Base-by-base conservation (phyloP, 306 rosid genomes). In the Cicer yamashitae region DNA sequence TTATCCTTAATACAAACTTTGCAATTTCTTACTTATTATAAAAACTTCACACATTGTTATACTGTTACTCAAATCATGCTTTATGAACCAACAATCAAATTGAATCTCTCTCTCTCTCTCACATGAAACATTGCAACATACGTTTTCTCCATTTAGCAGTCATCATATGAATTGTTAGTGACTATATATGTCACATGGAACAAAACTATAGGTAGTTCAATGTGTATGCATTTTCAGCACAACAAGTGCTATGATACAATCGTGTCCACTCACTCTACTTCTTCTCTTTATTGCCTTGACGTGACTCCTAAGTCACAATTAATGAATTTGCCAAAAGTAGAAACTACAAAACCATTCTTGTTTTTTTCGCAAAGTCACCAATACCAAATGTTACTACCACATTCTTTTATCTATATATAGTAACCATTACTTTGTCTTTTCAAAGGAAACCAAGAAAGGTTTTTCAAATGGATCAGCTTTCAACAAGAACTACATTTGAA, bases 221-320 rank as follows among this genome's bases (percentile, higher is more conserved):
- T 77, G 80, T 20, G 68, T 62, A 44, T 65, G 48, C 81, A 77
- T 60, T 61, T 74, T 68, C 30, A 51, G 22, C 62, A 75, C 64
- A 47, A 25, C 34, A 25, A 25, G 48, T 79, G 77, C 45, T 25
- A 20, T 14, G 34, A 25, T 25, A 25, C 34, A 25, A 25, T 25
- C 34, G 47, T 25, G 22, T 13, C 73, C 79, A 71, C 79, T 77
- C 71, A 75, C 77, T 14, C 53, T 74, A 15, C 68, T 73, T 76
- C 80, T 79, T 62, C 12, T 67, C 30, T 80, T 14, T 69, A 73
- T 84, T 83, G 51, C 70, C 84, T 79, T 81, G 70, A 53, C 87
- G 91, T 91, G 50, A 69, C 87, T 76, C 88, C 83, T 39, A 93
- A 91, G 98, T 82, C 83, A 89, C 83, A 85, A 77, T 76, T 86